phyloP scores from a whole-genome alignment of 495 filamentous ascomycete genomes.

The Penicillium fimorum region DNA sequence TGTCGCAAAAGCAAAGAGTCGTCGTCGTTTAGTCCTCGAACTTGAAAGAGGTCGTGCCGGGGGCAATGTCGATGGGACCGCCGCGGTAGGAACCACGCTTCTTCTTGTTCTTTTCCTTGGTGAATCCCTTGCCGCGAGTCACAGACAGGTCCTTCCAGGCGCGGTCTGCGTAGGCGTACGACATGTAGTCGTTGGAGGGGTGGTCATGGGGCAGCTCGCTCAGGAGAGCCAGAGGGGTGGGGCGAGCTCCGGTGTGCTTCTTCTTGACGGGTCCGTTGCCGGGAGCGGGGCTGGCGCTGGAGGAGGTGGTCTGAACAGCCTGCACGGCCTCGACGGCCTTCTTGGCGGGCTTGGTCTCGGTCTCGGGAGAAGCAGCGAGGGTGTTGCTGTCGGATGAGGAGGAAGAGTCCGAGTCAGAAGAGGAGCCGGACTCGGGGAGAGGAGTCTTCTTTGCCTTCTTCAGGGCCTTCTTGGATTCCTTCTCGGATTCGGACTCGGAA shows the following conservation, averaged over 20 bases:
- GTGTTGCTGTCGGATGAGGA: constrained; percentile 36
- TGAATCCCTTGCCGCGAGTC: constrained; percentile 95
- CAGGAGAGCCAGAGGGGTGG: constrained; percentile 45
- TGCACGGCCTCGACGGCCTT: not conserved
- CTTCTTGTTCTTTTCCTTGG: constrained; percentile 99
- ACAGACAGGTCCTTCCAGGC: constrained; percentile 84
- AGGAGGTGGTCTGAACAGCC: constrained; percentile 33
- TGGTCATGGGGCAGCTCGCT: constrained; percentile 49
- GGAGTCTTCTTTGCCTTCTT: constrained; percentile 55
- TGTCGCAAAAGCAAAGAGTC: not conserved
- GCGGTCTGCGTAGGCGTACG: constrained; percentile 83
- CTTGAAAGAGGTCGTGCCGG: constrained; percentile 68
- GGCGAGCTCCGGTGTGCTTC: constrained; percentile 48
- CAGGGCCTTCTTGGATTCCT: constrained; percentile 35
- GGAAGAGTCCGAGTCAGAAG: constrained; percentile 23
- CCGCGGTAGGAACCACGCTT: constrained; percentile 80
- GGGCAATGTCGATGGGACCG: constrained; percentile 71
- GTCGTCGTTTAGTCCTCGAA: constrained; percentile 67
- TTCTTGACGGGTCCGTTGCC: constrained; percentile 48
- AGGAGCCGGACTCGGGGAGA: constrained; percentile 44
- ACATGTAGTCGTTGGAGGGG: constrained; percentile 67
- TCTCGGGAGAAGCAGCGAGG: constrained; percentile 34
- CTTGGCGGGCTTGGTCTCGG: constrained; percentile 27
- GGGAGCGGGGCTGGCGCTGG: constrained; percentile 45
- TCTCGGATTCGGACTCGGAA: constrained; percentile 37